phyloP scores from a whole-genome alignment of 2,329 filamentous ascomycete species.

The Pseudocercospora macadamiae region DNA sequence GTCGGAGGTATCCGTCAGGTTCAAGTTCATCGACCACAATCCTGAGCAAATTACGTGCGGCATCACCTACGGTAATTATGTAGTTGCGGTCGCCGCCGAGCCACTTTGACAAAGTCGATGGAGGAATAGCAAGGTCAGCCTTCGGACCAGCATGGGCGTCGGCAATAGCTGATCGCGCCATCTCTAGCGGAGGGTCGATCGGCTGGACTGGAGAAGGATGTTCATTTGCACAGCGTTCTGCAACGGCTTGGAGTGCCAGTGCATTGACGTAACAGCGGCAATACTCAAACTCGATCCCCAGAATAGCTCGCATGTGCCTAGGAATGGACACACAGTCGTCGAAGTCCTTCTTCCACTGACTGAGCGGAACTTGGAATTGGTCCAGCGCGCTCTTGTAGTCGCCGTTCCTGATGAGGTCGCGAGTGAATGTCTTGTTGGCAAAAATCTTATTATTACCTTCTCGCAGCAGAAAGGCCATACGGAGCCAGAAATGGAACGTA shows the following conservation, averaged over 20 bases:
- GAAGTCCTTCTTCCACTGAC: conserved; percentile 79
- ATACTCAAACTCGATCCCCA: conserved; percentile 95
- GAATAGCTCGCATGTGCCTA: conserved; percentile 68
- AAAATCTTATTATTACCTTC: conserved; percentile 88
- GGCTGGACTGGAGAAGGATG: conserved; percentile 48
- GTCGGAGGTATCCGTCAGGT: conserved; percentile 75
- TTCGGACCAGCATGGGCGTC: conserved; percentile 33
- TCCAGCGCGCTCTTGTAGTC: conserved; percentile 80
- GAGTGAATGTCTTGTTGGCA: conserved; percentile 82
- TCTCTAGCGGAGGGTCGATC: conserved; percentile 34
- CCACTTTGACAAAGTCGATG: conserved; percentile 50
- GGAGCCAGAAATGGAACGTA: conserved; percentile 84
- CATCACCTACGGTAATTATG: conserved; percentile 73
- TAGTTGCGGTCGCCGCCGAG: conserved; percentile 64
- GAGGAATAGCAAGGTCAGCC: conserved; percentile 49
- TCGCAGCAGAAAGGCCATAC: conserved; percentile 91
- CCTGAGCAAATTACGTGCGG: conserved; percentile 73
- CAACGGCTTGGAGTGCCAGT: conserved; percentile 88
- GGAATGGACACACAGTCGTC: conserved; percentile 64
- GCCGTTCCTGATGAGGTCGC: conserved; percentile 83
- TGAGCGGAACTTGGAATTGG: conserved; percentile 77
- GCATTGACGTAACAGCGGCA: conserved; percentile 94
- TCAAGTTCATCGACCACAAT: conserved; percentile 77
- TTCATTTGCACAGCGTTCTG: conserved; percentile 85
- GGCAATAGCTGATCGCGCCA: conserved; percentile 38